Evolutionary conservation across 2,329 filamentous ascomycete genomes (phyloP).

Genomic region (Trichophyton benhamiae): DNA sequence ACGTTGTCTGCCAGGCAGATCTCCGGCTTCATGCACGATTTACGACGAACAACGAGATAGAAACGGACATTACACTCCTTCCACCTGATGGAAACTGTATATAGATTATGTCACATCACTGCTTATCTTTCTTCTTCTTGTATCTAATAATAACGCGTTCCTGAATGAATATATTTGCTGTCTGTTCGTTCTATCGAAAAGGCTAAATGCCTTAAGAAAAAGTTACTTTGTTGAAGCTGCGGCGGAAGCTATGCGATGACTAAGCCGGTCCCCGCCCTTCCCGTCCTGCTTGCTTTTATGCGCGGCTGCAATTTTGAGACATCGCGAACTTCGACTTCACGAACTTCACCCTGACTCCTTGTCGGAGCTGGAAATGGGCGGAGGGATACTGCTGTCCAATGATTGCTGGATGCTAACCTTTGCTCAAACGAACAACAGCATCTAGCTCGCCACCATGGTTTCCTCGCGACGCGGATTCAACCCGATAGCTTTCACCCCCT

Average conservation of each 20-base stretch:
- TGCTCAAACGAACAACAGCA: neutral
- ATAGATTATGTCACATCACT: neutral
- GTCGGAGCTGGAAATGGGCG: neutral
- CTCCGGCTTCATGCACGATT: neutral
- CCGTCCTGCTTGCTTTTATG: neutral
- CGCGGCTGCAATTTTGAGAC: neutral
- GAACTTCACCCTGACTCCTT: neutral
- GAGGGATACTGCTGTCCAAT: neutral
- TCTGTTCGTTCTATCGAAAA: no score
- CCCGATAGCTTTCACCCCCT: conserved; percentile 61
- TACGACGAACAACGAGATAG: neutral
- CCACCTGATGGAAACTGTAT: neutral
- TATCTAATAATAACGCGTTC: neutral
- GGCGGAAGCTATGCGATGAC: neutral
- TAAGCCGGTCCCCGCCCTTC: neutral
- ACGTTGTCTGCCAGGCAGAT: neutral
- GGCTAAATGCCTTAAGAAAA: neutral
- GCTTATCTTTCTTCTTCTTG: neutral
- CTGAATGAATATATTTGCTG: neutral
- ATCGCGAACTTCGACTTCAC: neutral
- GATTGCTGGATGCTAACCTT: neutral
- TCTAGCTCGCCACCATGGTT: conserved; percentile 20
- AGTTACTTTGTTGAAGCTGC: neutral
- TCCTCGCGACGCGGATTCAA: conserved; percentile 25
- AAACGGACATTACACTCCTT: neutral